Evolutionary conservation across 2,329 filamentous ascomycete species (phyloP).

Genomic region (Incumbomyces delicatus): DNA sequence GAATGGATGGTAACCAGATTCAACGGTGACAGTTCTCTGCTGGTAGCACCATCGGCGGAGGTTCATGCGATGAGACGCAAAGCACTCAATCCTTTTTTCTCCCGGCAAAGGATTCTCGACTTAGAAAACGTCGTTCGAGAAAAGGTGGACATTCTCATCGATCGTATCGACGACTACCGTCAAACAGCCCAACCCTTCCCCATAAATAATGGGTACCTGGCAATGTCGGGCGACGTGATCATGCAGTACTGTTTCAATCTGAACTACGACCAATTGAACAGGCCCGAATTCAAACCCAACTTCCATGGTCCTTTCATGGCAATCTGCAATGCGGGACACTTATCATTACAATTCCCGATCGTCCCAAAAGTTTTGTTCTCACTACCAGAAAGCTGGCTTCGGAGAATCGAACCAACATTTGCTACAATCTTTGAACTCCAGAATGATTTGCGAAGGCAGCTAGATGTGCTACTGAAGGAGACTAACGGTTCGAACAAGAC

Average conservation of each 20-base stretch:
- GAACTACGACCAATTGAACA: constrained; percentile 15
- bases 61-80: constrained; percentile 17
- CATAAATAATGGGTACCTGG: constrained; percentile 24
- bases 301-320: constrained; percentile 13
- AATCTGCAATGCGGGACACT: constrained; percentile 8
- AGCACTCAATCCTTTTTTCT: constrained; percentile 19
- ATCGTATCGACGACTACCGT: constrained; percentile 20
- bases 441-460: too few species aligned
- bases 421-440: too few species aligned
- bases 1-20: constrained; percentile 4
- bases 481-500: constrained; percentile 8
- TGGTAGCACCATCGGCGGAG: constrained; percentile 18
- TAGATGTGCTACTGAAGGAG: too few species aligned
- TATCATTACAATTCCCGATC: constrained; percentile 10
- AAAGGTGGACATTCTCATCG: constrained; percentile 18
- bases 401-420: too few species aligned
- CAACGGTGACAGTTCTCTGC: constrained; percentile 10
- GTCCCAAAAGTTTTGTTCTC: too few species aligned
- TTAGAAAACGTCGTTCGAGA: constrained; percentile 17
- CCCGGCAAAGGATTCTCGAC: constrained; percentile 12
- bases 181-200: constrained; percentile 18
- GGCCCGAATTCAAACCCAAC: constrained; percentile 12
- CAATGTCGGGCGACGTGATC: constrained; percentile 38
- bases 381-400: too few species aligned
- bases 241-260: constrained; percentile 31